Percentiles rank a stretch among this genome's conserved stretches.
These are phyloP conservation scores for Pseudocercospora eumusae DNA, from an alignment of 2,329 filamentous ascomycete genomes.

Conservation along the genomic window DNA sequence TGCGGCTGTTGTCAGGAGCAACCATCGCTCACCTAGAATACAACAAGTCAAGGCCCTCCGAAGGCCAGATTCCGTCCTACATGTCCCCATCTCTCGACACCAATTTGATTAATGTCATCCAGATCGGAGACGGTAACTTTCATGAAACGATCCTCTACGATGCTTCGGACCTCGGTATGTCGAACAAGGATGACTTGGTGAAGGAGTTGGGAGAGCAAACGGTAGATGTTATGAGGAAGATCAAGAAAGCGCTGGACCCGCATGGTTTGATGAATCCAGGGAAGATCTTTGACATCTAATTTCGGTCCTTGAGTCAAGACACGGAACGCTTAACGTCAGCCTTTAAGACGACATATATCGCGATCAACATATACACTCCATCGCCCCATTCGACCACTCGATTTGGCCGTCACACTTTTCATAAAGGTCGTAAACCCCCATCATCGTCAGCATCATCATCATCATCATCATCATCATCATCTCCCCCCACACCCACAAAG, in stretches of 20 bases:
- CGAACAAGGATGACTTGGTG: conserved; percentile 77
- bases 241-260: conserved; percentile 82
- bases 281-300: conserved; percentile 72
- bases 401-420: too few relatives aligned
- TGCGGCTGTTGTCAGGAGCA: conserved; percentile 3
- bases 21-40: too few relatives aligned
- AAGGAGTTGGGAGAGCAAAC: conserved; percentile 80
- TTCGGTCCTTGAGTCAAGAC: neutral
- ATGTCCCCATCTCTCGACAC: too few relatives aligned
- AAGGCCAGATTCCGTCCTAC: too few relatives aligned
- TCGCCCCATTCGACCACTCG: neutral
- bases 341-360: neutral
- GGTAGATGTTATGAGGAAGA: conserved; percentile 77
- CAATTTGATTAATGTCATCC: too few relatives aligned
- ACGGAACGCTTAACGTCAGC: neutral
- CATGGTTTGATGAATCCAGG: conserved; percentile 88
- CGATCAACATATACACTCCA: neutral
- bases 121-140: conserved; percentile 88
- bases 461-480: neutral
- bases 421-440: too few relatives aligned
- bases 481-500: conserved; percentile 26
- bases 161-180: conserved; percentile 69
- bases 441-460: neutral
- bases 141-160: conserved; percentile 91
- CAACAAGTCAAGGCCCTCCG: too few relatives aligned